Evolutionary conservation across 2,329 filamentous ascomycete species (phyloP).

Genomic region (Pseudogymnoascus sp.): DNA sequence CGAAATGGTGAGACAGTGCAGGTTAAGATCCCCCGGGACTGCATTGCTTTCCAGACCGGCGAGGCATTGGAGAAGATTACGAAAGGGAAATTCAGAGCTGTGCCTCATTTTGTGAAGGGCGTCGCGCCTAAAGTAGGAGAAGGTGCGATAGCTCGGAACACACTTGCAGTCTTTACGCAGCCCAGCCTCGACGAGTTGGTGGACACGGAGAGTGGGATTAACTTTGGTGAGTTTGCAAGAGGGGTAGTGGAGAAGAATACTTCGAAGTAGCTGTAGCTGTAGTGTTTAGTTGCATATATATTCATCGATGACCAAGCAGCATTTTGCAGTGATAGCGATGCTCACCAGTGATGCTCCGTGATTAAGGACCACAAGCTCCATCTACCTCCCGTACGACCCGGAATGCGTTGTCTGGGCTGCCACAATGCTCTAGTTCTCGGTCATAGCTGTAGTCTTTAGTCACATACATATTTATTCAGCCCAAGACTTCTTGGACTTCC

Average conservation of each 20-base stretch:
- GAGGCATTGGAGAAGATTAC: slow-evolving; percentile 89
- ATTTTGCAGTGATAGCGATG: background rate
- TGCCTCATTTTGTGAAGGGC: slow-evolving; percentile 90
- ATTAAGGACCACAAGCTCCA: background rate
- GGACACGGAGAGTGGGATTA: slow-evolving; percentile 56
- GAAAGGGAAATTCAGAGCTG: slow-evolving; percentile 81
- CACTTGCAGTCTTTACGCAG: slow-evolving; percentile 93
- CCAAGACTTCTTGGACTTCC: background rate
- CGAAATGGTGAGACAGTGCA: slow-evolving; percentile 77
- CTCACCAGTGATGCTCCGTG: background rate
- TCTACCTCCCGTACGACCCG: background rate
- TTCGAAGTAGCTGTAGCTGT: slow-evolving; percentile 18
- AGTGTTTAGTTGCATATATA: background rate
- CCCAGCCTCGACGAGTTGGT: slow-evolving; percentile 80
- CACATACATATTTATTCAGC: too few relatives aligned
- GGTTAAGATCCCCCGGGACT: slow-evolving; percentile 82
- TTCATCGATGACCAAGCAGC: background rate
- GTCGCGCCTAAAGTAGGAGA: slow-evolving; percentile 48
- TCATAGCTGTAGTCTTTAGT: background rate
- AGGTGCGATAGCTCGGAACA: slow-evolving; percentile 66
- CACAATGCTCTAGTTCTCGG: background rate
- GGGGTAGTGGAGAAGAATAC: slow-evolving; percentile 30
- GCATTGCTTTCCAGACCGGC: slow-evolving; percentile 92
- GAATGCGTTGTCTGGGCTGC: background rate
- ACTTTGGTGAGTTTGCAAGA: slow-evolving; percentile 67